Evolutionary conservation across 352 stramenopile species (phyloP), one percentile per base, ranked within the genome.

Genomic region (Pythium diclinum): DNA sequence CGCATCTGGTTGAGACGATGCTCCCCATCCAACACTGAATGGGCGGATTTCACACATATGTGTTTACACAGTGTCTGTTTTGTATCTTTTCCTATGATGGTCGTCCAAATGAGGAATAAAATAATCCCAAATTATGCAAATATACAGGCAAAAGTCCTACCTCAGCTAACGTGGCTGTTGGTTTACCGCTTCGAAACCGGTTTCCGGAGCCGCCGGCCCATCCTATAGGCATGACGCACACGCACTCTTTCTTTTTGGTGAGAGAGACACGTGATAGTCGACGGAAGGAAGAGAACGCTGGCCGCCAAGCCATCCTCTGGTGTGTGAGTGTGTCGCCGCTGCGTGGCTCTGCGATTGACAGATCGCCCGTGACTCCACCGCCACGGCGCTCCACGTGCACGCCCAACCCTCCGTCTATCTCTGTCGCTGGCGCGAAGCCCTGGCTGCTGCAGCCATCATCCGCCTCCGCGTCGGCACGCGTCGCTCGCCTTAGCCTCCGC

Each of bases 211-310:
- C 34, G 34, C 14, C 34, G 3, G 34, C 42, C 42, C 36, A 42
- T 42, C 36, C 36, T 17, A 14, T 5, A 42, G 36, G 36, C 36
- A 16, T 42, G 36, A 42, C 36, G n/a, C 17, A 49, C 42, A 49
- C 42, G 16, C 42, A 47, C 38, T 47, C 38, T 47, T 17, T 2
- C 3, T 49, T 55, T 32, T 34, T 32, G 36, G 63, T 69, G 63
- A 63, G 25, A 69, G 63, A 69, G 63, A 69, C 56, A 69, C 63
- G 63, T 69, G 56, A 69, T 59, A 63, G 63, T 55, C 56, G 56
- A 68, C 42, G 42, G 52, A 59, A 59, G 52, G 52, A 44, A 59
- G 52, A 21, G 51, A 40, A 38, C 19, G 25, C 25, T 28, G 28
- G 49, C 23, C 21, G 52, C 30, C 30, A 13, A 40, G 32, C 25